A percentile compares a stretch with the other conserved stretches of the same genome.
phyloP scores from a whole-genome alignment of 805 yeast genomes.

The Vanderwaltozyma verrucispora region DNA sequence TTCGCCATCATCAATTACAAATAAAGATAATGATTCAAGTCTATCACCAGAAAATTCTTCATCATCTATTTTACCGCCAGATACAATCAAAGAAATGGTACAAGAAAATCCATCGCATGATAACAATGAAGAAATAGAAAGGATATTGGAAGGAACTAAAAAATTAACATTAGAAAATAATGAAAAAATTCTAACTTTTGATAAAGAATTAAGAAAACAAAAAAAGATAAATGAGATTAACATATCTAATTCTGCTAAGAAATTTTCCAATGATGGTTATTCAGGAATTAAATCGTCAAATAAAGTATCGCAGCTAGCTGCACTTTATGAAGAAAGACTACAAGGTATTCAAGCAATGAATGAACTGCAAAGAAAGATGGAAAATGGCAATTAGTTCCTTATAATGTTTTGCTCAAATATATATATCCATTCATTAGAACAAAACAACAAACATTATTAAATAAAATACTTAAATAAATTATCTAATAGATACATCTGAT shows the following conservation, averaged over 20 bases:
- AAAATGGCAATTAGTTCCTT: too few relatives aligned
- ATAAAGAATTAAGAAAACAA: slow-evolving; percentile 18
- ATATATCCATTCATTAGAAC: too few relatives aligned
- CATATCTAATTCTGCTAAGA: slow-evolving; percentile 7
- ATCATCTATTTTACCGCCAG: slow-evolving; percentile 1
- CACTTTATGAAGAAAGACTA: slow-evolving; percentile 50
- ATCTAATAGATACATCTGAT: too few relatives aligned
- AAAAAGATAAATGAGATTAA: slow-evolving; percentile 9
- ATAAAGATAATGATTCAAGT: not conserved
- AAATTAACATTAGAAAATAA: slow-evolving; percentile 6
- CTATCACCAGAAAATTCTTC: not conserved
- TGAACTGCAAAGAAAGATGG: slow-evolving; percentile 19
- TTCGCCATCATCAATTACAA: not conserved
- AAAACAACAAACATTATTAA: too few relatives aligned
- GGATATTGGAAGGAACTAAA: slow-evolving; percentile 1
- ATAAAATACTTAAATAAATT: too few relatives aligned
- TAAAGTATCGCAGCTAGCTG: slow-evolving; percentile 54
- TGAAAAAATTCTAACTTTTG: slow-evolving; percentile 22
- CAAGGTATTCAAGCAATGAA: slow-evolving; percentile 30
- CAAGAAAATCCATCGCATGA: slow-evolving; percentile 8
- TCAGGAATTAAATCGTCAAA: slow-evolving; percentile 39
- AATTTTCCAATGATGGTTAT: slow-evolving; percentile 29
- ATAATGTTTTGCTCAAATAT: too few relatives aligned
- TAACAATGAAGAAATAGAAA: slow-evolving; percentile 3
- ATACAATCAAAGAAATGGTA: slow-evolving; percentile 13